Evolutionary conservation across 179 eudicot species (phyloP), one percentile per base, ranked within the genome.

Genomic region (Heliamphora pulchella): DNA sequence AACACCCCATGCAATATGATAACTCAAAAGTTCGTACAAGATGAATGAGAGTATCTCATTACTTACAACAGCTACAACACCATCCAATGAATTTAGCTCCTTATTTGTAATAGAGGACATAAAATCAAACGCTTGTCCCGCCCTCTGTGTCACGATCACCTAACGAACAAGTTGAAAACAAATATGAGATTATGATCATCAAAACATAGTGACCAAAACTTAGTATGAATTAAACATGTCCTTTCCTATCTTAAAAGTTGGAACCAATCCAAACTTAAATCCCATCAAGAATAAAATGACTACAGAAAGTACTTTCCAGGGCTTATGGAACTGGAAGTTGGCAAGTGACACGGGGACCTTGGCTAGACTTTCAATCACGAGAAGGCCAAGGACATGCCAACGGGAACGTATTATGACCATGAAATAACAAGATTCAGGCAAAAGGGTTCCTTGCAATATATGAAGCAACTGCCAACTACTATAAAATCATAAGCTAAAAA

Each of bases 51-150:
- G 51, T 66, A 63, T 72, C 18, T 15, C 65, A 76, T 79, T 62
- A 89, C 99, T 92, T 90, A 96, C 99, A 76, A 96, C 97, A 84
- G 98, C 93, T 69, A 96, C 81, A 78, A 94, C 92, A 81, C 99
- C 99, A 80, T 96, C 98, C 84, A 86, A 94, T 69, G 84, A 84
- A 74, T 83, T 87, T 73, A 96, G 91, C 88, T 94, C 96, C 75
- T 77, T 77, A 81, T 86, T 87, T 79, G 91, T 82, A 88, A 92
- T 91, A 44, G 93, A 87, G 68, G 91, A 83, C 92, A 94, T 90
- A 69, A 81, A 84, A 87, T 91, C 97, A 80, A 81, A 87, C 64
- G 99, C 99, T 71, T 96, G 98, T 15, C 94, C 93, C 58, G 94
- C 93, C 88, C 94, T 92, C 84, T 92, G 90, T 54, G 99, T 96